Evolutionary conservation across 345 rosid species (phyloP).

Genomic region (Lenwebbia sp.): DNA sequence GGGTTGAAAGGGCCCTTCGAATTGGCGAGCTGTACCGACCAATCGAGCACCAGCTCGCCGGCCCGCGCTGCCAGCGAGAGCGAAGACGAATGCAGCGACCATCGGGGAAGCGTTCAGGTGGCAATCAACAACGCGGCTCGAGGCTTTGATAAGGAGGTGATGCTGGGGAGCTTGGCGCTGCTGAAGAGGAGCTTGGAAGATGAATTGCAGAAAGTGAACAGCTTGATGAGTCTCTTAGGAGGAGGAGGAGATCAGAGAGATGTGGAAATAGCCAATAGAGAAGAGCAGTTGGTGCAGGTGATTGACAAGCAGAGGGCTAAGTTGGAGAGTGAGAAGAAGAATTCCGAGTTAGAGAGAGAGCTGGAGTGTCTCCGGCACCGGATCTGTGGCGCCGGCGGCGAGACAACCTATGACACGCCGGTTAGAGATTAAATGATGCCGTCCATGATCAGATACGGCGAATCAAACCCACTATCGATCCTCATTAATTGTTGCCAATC

Average conservation of each 20-base stretch:
- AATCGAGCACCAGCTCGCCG: background rate
- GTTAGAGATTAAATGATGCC: background rate
- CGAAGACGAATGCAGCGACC: background rate
- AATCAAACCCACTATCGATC: background rate
- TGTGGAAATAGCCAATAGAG: slow-evolving; percentile 8
- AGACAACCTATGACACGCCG: background rate
- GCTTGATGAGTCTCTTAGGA: slow-evolving; percentile 40
- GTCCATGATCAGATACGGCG: background rate
- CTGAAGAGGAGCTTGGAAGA: slow-evolving; percentile 62
- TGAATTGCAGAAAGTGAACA: slow-evolving; percentile 37
- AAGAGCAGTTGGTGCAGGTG: slow-evolving; percentile 31
- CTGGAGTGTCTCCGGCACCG: slow-evolving; percentile 20
- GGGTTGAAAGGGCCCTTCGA: background rate
- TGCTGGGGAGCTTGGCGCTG: slow-evolving; percentile 34
- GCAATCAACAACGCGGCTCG: background rate
- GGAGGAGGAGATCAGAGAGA: slow-evolving; percentile 21
- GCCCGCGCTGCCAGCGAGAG: background rate
- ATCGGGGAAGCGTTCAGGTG: background rate
- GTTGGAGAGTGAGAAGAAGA: slow-evolving; percentile 41
- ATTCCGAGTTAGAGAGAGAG: slow-evolving; percentile 34
- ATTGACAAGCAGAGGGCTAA: slow-evolving; percentile 41
- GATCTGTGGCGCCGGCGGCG: slow-evolving; percentile 16
- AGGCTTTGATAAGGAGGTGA: slow-evolving; percentile 13
- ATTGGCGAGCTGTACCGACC: background rate
- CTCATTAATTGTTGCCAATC: background rate